Evolutionary conservation across 2,329 filamentous ascomycete species (phyloP), one percentile per base, ranked within the genome.

Genomic region (Xenoacremonium recifei): DNA sequence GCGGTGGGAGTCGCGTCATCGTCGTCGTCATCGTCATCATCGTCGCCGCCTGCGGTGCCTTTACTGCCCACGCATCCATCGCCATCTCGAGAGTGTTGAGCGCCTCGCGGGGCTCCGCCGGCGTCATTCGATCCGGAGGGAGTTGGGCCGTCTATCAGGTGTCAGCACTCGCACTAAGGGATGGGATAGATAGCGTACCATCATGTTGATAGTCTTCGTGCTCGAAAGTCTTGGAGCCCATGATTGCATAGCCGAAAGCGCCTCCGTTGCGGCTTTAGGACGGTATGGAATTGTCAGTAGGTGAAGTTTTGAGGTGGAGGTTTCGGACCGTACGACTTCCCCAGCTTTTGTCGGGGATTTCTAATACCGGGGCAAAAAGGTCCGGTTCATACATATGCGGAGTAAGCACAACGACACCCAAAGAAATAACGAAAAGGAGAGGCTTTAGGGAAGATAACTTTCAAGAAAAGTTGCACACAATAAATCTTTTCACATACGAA

Each of bases 81-180:
- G 6, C 69, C 69, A 42, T 74, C 70, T 31, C 64, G 61, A 45
- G 64, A 61, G 30, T 65, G 48, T 44, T 72, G 68, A 5, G 51
- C 51, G 23, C 69, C 70, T 6, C 67, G 65, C 29, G 68, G 66
- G 45, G 71, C 66, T 35, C 70, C 71, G 31, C 69, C 68, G 37
- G 50, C 43, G 39, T 10, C 6, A 16, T 6, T 11, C 6, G 29
- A 32, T 32, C 29, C 29, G 15, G 45, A 44, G 5, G 50, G 52
- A 40, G 45, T 49, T 35, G 61, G 33, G 29, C 35, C 39, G 35
- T 44, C 51, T 49, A 33, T 15, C 29, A 20, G 33, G 33, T 35
- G 41, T 57, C 41, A 57, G 59, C 42, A 55, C 33, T 16, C 16
- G 37, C 3, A 19, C 31, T 7, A 11, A 7, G 15, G n/a, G 18